Evolutionary conservation across 768 basidiomycete genomes (phyloP).

Genomic region (Pulveroboletus ravenelii): DNA sequence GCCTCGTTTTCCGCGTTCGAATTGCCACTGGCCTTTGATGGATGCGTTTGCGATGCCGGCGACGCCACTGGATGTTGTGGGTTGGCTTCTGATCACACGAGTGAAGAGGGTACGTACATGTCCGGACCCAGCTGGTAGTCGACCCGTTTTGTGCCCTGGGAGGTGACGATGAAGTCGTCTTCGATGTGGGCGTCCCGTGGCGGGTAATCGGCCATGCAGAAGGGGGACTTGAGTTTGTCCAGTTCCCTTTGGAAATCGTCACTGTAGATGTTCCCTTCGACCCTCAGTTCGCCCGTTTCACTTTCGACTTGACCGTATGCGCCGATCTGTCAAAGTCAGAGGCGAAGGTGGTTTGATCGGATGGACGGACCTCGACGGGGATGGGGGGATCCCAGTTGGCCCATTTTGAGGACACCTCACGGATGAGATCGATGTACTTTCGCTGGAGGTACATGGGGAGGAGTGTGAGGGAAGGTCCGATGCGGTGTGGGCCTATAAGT

Average conservation of each 20-base stretch:
- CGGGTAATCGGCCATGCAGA: constrained; percentile 9
- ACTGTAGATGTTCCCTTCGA: constrained; percentile 33
- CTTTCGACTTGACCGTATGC: constrained; percentile 30
- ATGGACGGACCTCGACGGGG: constrained; percentile 25
- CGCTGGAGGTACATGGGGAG: constrained; percentile 12
- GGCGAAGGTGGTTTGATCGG: not conserved
- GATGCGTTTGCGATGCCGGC: constrained; percentile 29
- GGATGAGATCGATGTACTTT: constrained; percentile 36
- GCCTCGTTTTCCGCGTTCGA: constrained; percentile 27
- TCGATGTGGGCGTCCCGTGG: constrained; percentile 16
- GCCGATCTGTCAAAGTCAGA: constrained; percentile 26
- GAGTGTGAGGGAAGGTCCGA: too few species aligned
- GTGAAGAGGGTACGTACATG: constrained; percentile 15
- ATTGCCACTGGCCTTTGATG: constrained; percentile 34
- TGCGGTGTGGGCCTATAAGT: too few species aligned
- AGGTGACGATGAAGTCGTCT: constrained; percentile 20
- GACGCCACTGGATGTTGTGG: constrained; percentile 5
- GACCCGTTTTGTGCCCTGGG: constrained; percentile 17
- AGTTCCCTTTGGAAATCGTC: constrained; percentile 15
- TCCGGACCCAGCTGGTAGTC: constrained; percentile 13
- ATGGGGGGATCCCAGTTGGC: constrained; percentile 36
- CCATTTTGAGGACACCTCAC: constrained; percentile 31
- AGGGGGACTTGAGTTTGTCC: not conserved
- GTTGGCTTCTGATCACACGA: not conserved
- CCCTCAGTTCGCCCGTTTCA: constrained; percentile 27